Evolutionary conservation across 2,329 filamentous ascomycete genomes (phyloP).

Genomic region (Aureobasidium sp.): DNA sequence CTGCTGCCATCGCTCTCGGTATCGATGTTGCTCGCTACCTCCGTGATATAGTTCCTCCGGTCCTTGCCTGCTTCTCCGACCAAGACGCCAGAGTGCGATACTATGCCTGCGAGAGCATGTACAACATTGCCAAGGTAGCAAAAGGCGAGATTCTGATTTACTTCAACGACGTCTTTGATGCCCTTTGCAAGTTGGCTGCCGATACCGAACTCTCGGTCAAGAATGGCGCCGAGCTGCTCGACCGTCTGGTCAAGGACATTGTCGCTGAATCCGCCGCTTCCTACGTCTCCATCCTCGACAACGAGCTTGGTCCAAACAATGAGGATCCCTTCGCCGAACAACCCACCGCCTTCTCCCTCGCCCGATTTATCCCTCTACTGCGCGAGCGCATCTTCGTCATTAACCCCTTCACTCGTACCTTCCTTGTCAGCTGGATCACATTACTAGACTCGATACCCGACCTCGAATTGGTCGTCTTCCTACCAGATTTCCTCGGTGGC

Average conservation of each 20-base stretch:
- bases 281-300: conserved; percentile 82
- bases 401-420: conserved; percentile 89
- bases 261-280: conserved; percentile 90
- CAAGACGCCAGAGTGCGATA: conserved; percentile 96
- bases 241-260: conserved; percentile 92
- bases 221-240: conserved; percentile 90
- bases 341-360: conserved; percentile 77
- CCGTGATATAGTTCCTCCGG: conserved; percentile 88
- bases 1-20: conserved; percentile 90
- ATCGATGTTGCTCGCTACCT: conserved; percentile 85
- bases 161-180: conserved; percentile 98
- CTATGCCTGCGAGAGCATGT: conserved; percentile 99
- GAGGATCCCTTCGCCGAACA: conserved; percentile 21
- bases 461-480: conserved; percentile 82
- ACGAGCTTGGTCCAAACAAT: conserved; percentile 42
- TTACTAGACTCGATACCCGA: conserved; percentile 94
- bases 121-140: conserved; percentile 98
- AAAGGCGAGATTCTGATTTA: conserved; percentile 96
- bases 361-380: conserved; percentile 82
- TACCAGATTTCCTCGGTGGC: conserved; percentile 85
- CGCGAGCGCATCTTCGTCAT: conserved; percentile 91
- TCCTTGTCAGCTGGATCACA: conserved; percentile 93
- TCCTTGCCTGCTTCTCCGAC: conserved; percentile 93
- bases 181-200: conserved; percentile 92
- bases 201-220: conserved; percentile 97